These are phyloP conservation scores for Blastocystis sp. DNA, from an alignment of 352 stramenopile species.

Conservation along the genomic window DNA sequence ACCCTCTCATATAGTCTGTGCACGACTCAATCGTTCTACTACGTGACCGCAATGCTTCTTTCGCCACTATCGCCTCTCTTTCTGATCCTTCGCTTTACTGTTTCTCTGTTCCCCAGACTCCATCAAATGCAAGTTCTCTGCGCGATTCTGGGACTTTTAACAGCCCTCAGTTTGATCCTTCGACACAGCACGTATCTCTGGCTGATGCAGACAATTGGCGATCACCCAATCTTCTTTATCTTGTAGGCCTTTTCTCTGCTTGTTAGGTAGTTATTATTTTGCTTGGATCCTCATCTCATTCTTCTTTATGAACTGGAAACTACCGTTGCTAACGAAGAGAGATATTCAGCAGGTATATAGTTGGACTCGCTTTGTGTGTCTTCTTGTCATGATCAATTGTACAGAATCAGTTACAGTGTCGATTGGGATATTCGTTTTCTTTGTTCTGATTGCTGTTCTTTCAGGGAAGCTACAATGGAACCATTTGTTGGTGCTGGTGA, in stretches of 20 bases:
- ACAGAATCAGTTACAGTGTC: conserved; percentile 20
- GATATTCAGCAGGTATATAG: conserved; percentile 1
- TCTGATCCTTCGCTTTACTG: background rate
- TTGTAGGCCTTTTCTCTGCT: background rate
- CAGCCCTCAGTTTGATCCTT: background rate
- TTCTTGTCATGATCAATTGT: background rate
- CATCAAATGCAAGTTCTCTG: background rate
- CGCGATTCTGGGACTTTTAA: background rate
- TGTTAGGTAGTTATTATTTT: background rate
- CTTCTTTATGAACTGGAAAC: background rate
- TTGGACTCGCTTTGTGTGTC: background rate
- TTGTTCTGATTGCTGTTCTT: background rate
- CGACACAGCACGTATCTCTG: background rate
- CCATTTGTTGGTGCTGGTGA: background rate
- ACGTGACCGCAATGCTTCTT: background rate
- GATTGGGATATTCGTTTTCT: background rate
- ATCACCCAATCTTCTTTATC: background rate
- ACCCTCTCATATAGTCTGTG: background rate
- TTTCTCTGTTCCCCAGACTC: background rate
- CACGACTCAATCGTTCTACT: background rate
- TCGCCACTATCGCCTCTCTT: background rate
- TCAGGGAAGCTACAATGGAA: background rate
- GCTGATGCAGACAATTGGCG: background rate
- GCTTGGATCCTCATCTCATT: background rate
- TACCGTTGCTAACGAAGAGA: background rate